Conservation (phyloP, 306 rosid genomes). For the Neltuma alba region DNA sequence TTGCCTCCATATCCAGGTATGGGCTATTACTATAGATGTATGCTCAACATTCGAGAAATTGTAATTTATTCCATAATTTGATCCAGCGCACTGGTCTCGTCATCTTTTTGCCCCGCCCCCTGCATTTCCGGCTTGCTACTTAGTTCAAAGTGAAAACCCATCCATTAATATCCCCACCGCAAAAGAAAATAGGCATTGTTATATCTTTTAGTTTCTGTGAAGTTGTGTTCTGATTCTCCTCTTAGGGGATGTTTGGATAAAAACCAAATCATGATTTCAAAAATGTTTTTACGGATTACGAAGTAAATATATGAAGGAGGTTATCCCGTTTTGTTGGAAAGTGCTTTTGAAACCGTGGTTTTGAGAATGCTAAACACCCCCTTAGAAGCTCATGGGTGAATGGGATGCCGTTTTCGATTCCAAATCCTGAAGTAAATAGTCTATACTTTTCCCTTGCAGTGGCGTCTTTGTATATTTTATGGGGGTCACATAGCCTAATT, state of each 20-base stretch:
- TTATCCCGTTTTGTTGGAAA: too few species aligned
- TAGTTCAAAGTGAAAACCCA: constrained; percentile 11
- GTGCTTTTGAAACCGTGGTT: too few species aligned
- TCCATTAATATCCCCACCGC: constrained; percentile 20
- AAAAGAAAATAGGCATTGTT: constrained; percentile 25
- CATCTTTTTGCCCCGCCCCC: constrained; percentile 7
- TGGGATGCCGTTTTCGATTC: constrained; percentile 25
- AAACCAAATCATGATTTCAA: too few species aligned
- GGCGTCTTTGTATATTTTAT: not conserved
- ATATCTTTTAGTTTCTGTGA: constrained; percentile 19
- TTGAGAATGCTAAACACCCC: too few species aligned
- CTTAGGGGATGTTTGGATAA: constrained; percentile 1
- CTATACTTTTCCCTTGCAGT: constrained; percentile 17
- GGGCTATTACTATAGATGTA: constrained; percentile 42
- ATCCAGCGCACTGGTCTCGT: constrained; percentile 41
- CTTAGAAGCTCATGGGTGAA: constrained; percentile 40
- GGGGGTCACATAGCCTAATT: not conserved
- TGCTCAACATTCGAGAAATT: constrained; percentile 44
- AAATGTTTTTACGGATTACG: too few species aligned
- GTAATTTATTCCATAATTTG: constrained; percentile 48
- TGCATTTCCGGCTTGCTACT: constrained; percentile 41
- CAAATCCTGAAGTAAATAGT: constrained; percentile 21
- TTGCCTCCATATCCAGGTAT: constrained; percentile 49
- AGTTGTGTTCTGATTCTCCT: constrained; percentile 29
- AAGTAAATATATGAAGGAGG: too few species aligned